Percentiles rank a stretch among this genome's conserved stretches.
Conservation (phyloP, 345 rosid species). For the Salix exigua region DNA sequence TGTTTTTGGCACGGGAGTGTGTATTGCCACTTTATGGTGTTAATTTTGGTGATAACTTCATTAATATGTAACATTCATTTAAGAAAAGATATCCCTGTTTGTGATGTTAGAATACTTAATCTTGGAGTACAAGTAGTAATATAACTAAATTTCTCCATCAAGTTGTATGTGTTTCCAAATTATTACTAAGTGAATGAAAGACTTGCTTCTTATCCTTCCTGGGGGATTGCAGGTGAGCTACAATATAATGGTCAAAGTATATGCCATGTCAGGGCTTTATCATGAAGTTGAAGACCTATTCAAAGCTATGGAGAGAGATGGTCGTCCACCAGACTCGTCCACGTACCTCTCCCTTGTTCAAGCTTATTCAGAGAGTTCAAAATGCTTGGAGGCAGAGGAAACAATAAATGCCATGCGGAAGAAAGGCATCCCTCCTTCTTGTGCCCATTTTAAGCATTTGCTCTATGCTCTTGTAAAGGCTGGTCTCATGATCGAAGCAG, state of each 20-base stretch:
- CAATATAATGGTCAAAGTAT: constrained; percentile 56
- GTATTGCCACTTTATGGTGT: not conserved
- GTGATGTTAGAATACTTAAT: not conserved
- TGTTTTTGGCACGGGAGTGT: not conserved
- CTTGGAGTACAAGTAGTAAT: not conserved
- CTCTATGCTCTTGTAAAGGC: constrained; percentile 49
- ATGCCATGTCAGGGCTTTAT: constrained; percentile 42
- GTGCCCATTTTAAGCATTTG: constrained; percentile 52
- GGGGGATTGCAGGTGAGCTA: constrained; percentile 58
- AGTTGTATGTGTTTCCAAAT: not conserved
- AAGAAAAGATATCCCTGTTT: not conserved
- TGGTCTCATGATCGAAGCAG: constrained; percentile 58
- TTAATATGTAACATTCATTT: not conserved
- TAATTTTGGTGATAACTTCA: not conserved
- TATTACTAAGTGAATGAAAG: not conserved
- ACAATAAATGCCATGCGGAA: constrained; percentile 44
- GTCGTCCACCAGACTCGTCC: constrained; percentile 45
- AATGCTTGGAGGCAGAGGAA: constrained; percentile 60
- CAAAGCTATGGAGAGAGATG: constrained; percentile 53
- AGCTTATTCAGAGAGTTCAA: constrained; percentile 49
- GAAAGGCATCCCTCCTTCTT: constrained; percentile 44
- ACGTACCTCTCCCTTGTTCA: constrained; percentile 52
- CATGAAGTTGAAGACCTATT: constrained; percentile 51
- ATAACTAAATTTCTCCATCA: not conserved
- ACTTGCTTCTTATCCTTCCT: constrained; percentile 8